Evolutionary conservation across 148 eudicot genomes (phyloP), one percentile per base, ranked within the genome.

Genomic region (Amaranthus hypochondriacus): DNA sequence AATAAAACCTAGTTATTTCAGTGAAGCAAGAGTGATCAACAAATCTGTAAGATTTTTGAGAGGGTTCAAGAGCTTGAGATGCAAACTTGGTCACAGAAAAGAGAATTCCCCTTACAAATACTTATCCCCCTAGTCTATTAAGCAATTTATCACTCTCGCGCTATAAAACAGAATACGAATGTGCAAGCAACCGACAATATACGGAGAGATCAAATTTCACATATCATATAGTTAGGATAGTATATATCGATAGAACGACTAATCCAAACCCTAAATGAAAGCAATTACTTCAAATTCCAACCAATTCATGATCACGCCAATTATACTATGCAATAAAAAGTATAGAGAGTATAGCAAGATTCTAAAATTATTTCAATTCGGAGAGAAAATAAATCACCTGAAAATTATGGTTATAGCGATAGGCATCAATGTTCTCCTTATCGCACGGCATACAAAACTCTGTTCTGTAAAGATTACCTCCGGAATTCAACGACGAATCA

Each of bases 381-480:
- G 39, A 28, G 39, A 59, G 39, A 21, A 60, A 58, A 55, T 60
- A 7, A 39, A 18, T 42, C 39, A 88, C 88, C 84, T 79, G 82
- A 65, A 87, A 86, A 75, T 86, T 84, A 18, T 71, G 21, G 4
- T 87, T 89, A 71, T 78, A 76, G 76, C 82, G 84, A 71, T 87
- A 88, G 46, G 50, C 46, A 52, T 84, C 79, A 54, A 78, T 47
- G 60, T 78, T 81, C 83, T 82, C 86, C 86, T 28, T 28, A 28
- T 28, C 39, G 39, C 86, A 86, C 0, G 83, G 67, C 47, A 72
- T 76, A 72, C 89, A 88, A 39, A 70, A 56, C 54, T 82, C 82
- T 81, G 63, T 80, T 80, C 84, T 84, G 70, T 75, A 78, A 56
- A 50, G 44, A 66, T 70, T 78, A 3, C 74, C 68, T 5, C 82